Conservation (phyloP, 2,329 filamentous ascomycete species). For the Verticillium tricorpus region DNA sequence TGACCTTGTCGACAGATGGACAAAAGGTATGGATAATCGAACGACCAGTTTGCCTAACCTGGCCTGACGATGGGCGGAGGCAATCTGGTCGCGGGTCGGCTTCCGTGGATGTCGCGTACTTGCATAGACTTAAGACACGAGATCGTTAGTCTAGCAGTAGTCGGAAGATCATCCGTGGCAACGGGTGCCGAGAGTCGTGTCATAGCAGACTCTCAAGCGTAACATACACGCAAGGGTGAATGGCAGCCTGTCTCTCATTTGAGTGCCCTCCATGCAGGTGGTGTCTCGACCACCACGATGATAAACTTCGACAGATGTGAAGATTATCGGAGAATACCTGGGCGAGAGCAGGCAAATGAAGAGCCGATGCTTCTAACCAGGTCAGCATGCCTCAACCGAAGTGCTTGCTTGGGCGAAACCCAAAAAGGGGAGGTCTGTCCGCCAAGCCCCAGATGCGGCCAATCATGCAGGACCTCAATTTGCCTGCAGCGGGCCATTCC, state of each 20-base stretch:
- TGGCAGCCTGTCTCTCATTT: too few species aligned
- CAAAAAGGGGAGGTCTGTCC: background rate
- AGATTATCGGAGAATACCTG: background rate
- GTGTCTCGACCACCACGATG: background rate
- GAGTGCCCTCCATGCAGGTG: too few species aligned
- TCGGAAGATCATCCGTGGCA: too few species aligned
- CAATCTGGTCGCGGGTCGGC: background rate
- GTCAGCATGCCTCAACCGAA: background rate
- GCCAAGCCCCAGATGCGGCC: background rate
- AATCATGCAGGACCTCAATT: slow-evolving; percentile 2
- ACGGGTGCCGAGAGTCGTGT: too few species aligned
- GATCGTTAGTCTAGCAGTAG: too few species aligned
- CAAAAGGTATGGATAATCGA: background rate
- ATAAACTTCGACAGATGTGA: background rate
- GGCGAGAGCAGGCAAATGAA: background rate
- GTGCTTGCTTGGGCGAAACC: slow-evolving; percentile 1
- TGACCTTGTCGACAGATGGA: background rate
- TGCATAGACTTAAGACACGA: background rate
- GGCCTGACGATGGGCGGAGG: background rate
- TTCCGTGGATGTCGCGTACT: background rate
- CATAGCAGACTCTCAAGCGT: too few species aligned
- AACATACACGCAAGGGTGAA: too few species aligned
- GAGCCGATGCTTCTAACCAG: background rate
- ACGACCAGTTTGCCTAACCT: background rate
- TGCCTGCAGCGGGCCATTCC: slow-evolving; percentile 3